phyloP scores from a whole-genome alignment of 2,329 filamentous ascomycete genomes.

The Keithomyces neogunnii region DNA sequence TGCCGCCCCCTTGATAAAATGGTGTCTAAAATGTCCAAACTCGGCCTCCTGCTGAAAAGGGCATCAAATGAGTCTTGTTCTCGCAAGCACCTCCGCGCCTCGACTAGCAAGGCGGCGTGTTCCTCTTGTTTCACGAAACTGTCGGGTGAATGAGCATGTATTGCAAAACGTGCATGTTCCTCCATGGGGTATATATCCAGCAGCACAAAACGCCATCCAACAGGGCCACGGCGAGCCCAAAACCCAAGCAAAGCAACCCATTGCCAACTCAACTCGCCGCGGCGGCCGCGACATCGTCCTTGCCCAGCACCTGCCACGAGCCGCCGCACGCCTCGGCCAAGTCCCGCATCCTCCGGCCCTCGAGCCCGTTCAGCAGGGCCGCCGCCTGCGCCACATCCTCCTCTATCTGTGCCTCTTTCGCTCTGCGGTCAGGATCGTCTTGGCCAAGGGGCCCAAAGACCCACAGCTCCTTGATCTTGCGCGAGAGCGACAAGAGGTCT shows the following conservation, averaged over 20 bases:
- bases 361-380: constrained; percentile 25
- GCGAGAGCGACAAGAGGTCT: constrained; percentile 34
- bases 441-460: constrained; percentile 33
- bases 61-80: too few relatives aligned
- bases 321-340: constrained; percentile 28
- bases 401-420: constrained; percentile 28
- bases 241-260: too few relatives aligned
- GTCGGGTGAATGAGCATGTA: too few relatives aligned
- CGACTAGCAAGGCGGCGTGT: too few relatives aligned
- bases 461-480: constrained; percentile 38
- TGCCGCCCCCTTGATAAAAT: too few relatives aligned
- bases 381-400: constrained; percentile 26
- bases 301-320: constrained; percentile 23
- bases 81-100: too few relatives aligned
- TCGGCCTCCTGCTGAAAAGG: too few relatives aligned
- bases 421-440: constrained; percentile 24
- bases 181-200: not conserved
- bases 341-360: constrained; percentile 22
- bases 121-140: too few relatives aligned
- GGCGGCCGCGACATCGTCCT: constrained; percentile 5
- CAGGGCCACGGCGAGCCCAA: too few relatives aligned
- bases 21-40: too few relatives aligned
- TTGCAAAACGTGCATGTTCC: too few relatives aligned
- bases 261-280: not conserved
- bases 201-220: not conserved